These are phyloP conservation scores for Pulveroboletus sp. DNA, from an alignment of 768 basidiomycete species.

Conservation along the genomic window DNA sequence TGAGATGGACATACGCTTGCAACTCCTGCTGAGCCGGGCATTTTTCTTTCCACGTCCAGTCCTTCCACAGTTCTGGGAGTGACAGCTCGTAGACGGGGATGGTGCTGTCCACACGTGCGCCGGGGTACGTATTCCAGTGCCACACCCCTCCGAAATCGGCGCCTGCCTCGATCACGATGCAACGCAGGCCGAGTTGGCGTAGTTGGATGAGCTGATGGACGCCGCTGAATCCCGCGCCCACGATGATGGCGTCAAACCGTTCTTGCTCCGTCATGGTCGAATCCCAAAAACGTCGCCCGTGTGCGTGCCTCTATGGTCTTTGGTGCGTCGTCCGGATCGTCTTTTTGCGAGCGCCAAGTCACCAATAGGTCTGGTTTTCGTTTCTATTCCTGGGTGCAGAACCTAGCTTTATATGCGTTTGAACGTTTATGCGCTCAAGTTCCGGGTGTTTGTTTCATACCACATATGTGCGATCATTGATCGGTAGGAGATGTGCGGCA, in stretches of 20 bases:
- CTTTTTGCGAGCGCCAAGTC: no score
- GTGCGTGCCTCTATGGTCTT: no score
- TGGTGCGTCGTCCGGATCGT: no score
- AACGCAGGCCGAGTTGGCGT: constrained; percentile 8
- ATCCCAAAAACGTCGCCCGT: no score
- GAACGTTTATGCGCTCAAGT: no score
- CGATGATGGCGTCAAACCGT: constrained; percentile 10
- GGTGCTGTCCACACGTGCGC: constrained; percentile 8
- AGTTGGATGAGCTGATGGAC: constrained; percentile 9
- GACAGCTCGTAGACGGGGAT: constrained; percentile 10
- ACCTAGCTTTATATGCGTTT: no score
- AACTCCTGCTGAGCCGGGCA: constrained; percentile 2
- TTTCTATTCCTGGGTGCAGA: no score
- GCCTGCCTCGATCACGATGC: constrained; percentile 8
- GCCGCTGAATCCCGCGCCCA: constrained; percentile 17
- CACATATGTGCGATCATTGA: no score
- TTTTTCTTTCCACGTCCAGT: constrained; percentile 14
- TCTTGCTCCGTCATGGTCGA: not conserved
- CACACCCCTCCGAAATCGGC: constrained; percentile 13
- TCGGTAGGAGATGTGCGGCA: no score
- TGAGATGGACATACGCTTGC: constrained; percentile 14
- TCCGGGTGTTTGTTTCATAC: no score
- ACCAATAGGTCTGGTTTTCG: no score
- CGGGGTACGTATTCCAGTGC: constrained; percentile 16
- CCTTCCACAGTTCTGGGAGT: constrained; percentile 9